phyloP scores from a whole-genome alignment of 305 asterid species.

The Ilex paraguariensis region DNA sequence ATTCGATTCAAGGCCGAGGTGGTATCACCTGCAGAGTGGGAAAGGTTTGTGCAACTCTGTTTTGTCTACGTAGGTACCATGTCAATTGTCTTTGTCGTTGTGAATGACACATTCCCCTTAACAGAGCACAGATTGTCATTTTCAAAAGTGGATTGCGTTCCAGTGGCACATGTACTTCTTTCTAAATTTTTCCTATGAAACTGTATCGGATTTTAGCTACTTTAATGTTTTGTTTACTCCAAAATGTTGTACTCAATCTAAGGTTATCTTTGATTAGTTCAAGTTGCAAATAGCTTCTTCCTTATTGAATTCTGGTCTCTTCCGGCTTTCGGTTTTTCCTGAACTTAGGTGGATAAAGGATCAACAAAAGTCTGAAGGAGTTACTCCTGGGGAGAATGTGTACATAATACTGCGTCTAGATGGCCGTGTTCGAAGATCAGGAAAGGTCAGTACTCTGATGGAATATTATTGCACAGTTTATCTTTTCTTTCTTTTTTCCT shows the following conservation, averaged over 20 bases:
- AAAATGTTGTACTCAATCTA: too few species aligned
- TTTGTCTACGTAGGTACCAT: too few species aligned
- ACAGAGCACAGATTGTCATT: too few species aligned
- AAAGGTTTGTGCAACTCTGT: slow-evolving; percentile 47
- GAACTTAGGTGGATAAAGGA: slow-evolving; percentile 81
- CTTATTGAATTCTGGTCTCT: neutral
- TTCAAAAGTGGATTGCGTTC: too few species aligned
- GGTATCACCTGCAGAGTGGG: slow-evolving; percentile 88
- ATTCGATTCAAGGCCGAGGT: slow-evolving; percentile 85
- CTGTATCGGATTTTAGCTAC: too few species aligned
- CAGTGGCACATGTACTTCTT: too few species aligned
- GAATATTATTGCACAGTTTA: neutral
- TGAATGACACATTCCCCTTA: too few species aligned
- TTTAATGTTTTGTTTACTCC: too few species aligned
- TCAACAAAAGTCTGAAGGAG: slow-evolving; percentile 87
- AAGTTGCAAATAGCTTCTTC: neutral
- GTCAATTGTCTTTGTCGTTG: too few species aligned
- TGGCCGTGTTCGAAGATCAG: slow-evolving; percentile 95
- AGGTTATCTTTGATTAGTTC: too few species aligned
- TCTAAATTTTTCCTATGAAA: too few species aligned
- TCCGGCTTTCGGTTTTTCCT: slow-evolving; percentile 1
- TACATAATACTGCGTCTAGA: slow-evolving; percentile 92
- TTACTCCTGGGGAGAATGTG: slow-evolving; percentile 86
- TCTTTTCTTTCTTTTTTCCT: neutral
- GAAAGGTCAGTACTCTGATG: slow-evolving; percentile 56